phyloP scores from a whole-genome alignment of 2,329 filamentous ascomycete species.

The Aspergillus sp. region DNA sequence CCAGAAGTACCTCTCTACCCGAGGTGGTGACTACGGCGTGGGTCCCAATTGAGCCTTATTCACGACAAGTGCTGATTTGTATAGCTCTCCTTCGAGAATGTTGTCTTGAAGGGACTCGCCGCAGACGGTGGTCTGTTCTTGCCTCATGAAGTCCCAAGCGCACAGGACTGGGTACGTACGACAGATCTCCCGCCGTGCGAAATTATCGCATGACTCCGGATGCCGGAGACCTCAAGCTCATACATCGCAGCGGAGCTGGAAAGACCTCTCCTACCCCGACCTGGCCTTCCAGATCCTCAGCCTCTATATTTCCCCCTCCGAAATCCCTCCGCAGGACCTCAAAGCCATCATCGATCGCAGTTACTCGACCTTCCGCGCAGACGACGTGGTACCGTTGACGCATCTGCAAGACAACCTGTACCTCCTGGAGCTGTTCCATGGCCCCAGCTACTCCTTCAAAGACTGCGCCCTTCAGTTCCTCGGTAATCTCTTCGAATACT shows the following conservation, averaged over 20 bases:
- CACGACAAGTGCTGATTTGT: conserved; percentile 1
- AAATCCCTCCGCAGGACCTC: conserved; percentile 79
- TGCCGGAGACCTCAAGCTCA: background rate
- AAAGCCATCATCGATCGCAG: conserved; percentile 79
- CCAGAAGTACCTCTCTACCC: conserved; percentile 62
- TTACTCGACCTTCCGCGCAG: conserved; percentile 83
- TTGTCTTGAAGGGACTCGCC: conserved; percentile 82
- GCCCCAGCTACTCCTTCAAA: conserved; percentile 93
- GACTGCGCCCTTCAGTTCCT: conserved; percentile 85
- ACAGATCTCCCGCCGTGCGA: too few species aligned
- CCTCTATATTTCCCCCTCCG: conserved; percentile 78
- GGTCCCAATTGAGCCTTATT: conserved; percentile 20
- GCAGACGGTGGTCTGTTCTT: conserved; percentile 83
- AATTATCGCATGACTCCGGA: too few species aligned
- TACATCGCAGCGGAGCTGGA: conserved; percentile 6
- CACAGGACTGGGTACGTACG: conserved; percentile 34
- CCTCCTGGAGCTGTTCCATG: conserved; percentile 92
- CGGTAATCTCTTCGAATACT: conserved; percentile 75
- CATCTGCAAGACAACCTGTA: conserved; percentile 72
- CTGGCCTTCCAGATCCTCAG: conserved; percentile 71
- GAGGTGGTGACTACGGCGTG: conserved; percentile 64
- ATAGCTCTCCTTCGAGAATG: conserved; percentile 76
- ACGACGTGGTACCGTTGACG: conserved; percentile 75
- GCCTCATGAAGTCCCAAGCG: conserved; percentile 62
- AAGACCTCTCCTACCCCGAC: conserved; percentile 9